phyloP scores from a whole-genome alignment of 352 stramenopile genomes.

The Globisporangium nodosum region DNA sequence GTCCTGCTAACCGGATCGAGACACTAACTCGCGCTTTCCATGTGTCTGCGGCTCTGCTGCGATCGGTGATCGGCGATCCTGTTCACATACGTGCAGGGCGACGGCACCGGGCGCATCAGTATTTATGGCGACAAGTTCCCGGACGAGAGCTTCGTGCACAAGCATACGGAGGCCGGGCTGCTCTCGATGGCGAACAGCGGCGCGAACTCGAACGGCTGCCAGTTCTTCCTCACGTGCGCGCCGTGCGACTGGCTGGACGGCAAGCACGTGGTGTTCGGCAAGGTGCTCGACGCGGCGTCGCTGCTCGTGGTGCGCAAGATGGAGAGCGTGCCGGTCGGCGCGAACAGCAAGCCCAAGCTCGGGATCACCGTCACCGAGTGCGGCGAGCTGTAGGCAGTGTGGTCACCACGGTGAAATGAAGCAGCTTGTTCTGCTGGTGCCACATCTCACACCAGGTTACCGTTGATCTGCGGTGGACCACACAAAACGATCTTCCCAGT shows the following conservation, averaged over 20 bases:
- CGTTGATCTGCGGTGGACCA: not conserved
- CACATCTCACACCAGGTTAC: too few relatives aligned
- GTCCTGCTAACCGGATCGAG: not conserved
- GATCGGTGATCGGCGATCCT: too few relatives aligned
- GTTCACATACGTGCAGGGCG: slow-evolving; percentile 15
- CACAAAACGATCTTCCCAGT: slow-evolving; percentile 10
- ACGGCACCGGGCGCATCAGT: slow-evolving; percentile 71
- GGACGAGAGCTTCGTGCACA: slow-evolving; percentile 65
- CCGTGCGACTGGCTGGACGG: slow-evolving; percentile 52
- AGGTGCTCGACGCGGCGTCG: slow-evolving; percentile 82
- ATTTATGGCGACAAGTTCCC: slow-evolving; percentile 85
- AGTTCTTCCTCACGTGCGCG: slow-evolving; percentile 71
- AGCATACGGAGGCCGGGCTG: slow-evolving; percentile 64
- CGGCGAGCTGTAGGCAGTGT: slow-evolving; percentile 68
- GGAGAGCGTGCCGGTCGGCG: slow-evolving; percentile 84
- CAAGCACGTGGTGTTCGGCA: slow-evolving; percentile 97
- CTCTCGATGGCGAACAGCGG: slow-evolving; percentile 83
- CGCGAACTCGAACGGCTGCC: slow-evolving; percentile 65
- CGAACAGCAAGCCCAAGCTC: slow-evolving; percentile 87
- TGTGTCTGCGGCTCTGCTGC: slow-evolving; percentile 24
- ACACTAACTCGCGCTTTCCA: not conserved
- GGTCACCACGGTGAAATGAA: not conserved
- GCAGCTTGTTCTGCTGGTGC: too few relatives aligned
- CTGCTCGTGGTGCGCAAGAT: slow-evolving; percentile 78
- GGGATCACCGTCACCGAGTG: slow-evolving; percentile 83